Percentiles rank a stretch among this genome's conserved stretches.
These are phyloP conservation scores for Pistacia atlantica DNA, from an alignment of 345 rosid genomes.

Conservation along the genomic window DNA sequence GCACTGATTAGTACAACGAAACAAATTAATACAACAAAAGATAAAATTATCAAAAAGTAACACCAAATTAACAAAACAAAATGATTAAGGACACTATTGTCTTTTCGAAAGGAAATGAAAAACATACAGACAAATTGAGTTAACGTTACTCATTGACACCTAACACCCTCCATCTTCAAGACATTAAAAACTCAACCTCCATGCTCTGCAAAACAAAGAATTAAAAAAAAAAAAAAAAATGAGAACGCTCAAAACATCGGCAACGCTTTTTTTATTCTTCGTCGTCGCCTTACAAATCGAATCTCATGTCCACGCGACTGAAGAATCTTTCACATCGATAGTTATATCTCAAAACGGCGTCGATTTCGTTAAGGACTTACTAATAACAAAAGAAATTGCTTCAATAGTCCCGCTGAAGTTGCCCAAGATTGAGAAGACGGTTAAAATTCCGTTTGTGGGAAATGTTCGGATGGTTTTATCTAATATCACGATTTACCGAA, in stretches of 20 bases:
- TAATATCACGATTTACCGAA: slow-evolving; percentile 62
- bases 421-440: slow-evolving; percentile 57
- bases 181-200: not conserved
- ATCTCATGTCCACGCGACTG: slow-evolving; percentile 22
- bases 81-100: not conserved
- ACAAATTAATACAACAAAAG: not conserved
- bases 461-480: slow-evolving; percentile 62
- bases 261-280: slow-evolving; percentile 18
- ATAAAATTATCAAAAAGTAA: not conserved
- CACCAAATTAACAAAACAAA: not conserved
- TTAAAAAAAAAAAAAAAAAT: not conserved
- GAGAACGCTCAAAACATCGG: slow-evolving; percentile 6
- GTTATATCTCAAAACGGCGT: slow-evolving; percentile 76
- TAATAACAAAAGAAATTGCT: slow-evolving; percentile 65
- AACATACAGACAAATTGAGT: not conserved
- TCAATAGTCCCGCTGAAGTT: slow-evolving; percentile 70
- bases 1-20: no score
- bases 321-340: slow-evolving; percentile 71
- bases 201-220: not conserved
- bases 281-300: slow-evolving; percentile 13
- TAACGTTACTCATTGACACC: not conserved
- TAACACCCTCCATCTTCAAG: no score
- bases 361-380: slow-evolving; percentile 77
- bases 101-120: not conserved
- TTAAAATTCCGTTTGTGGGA: slow-evolving; percentile 72